Conservation (phyloP, 140 eudicot genomes). For the Anethum foeniculum region DNA sequence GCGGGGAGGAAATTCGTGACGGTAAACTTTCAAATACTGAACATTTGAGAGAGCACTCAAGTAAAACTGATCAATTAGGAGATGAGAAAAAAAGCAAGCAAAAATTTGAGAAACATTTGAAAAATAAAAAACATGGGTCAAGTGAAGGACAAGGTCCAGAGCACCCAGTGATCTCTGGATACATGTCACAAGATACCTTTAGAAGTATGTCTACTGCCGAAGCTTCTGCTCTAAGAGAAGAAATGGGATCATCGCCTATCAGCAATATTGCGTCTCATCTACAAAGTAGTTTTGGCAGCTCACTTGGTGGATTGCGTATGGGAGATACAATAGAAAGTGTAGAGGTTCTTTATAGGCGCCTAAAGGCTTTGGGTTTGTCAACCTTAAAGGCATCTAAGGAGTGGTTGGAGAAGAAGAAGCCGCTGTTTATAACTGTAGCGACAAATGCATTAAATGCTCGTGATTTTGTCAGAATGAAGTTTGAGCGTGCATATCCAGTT, state of each 20-base stretch:
- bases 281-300: constrained; percentile 22
- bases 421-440: constrained; percentile 30
- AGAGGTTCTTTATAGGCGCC: constrained; percentile 13
- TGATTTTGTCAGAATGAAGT: constrained; percentile 48
- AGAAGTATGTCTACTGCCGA: constrained; percentile 27
- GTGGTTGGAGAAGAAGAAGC: constrained; percentile 68
- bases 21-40: constrained; percentile 22
- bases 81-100: constrained; percentile 47
- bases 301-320: constrained; percentile 5
- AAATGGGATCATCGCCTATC: constrained; percentile 22
- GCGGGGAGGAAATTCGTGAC: constrained; percentile 36
- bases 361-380: constrained; percentile 32
- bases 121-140: constrained; percentile 28
- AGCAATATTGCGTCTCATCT: constrained; percentile 16
- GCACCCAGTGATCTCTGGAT: constrained; percentile 22
- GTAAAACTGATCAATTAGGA: constrained; percentile 25
- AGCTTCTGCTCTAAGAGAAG: constrained; percentile 35
- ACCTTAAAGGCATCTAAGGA: constrained; percentile 41
- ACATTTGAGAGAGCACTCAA: constrained; percentile 23
- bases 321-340: not conserved
- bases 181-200: constrained; percentile 33
- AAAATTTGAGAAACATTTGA: constrained; percentile 32
- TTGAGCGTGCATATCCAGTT: constrained; percentile 63
- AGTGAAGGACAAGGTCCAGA: constrained; percentile 21
- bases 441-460: constrained; percentile 27